A percentile compares a stretch with the other conserved stretches of the same genome.
Evolutionary conservation across 1,284 basidiomycete genomes (phyloP).

Genomic region (Cutaneotrichosporon sp.): DNA sequence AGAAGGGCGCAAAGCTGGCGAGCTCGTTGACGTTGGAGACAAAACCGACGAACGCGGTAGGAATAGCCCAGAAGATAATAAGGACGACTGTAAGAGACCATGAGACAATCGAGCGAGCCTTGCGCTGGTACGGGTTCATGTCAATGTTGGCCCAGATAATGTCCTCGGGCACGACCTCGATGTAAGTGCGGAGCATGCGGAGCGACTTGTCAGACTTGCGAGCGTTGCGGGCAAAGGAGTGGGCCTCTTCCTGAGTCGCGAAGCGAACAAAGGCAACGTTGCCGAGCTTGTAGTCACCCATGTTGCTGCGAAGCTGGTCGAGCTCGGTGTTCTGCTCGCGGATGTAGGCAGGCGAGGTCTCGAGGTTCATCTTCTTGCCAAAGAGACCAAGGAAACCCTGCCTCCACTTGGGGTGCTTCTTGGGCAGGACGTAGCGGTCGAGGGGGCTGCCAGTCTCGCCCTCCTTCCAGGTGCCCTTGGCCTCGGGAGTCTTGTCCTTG

Average conservation of each 20-base stretch:
- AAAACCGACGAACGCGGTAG: constrained; percentile 76
- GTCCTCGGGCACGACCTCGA: constrained; percentile 67
- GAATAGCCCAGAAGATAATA: constrained; percentile 53
- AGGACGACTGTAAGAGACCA: constrained; percentile 54
- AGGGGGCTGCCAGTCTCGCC: constrained; percentile 41
- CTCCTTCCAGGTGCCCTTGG: constrained; percentile 36
- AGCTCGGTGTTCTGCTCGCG: constrained; percentile 51
- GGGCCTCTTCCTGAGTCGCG: constrained; percentile 61
- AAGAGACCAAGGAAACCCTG: constrained; percentile 53
- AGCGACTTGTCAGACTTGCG: constrained; percentile 47
- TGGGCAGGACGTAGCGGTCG: constrained; percentile 46
- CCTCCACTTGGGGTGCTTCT: constrained; percentile 57
- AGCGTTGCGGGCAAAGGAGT: constrained; percentile 58
- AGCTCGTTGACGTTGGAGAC: constrained; percentile 76
- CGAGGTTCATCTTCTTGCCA: constrained; percentile 54
- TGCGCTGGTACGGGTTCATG: constrained; percentile 53
- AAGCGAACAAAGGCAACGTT: constrained; percentile 81
- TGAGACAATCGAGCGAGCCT: constrained; percentile 49
- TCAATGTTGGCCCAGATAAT: constrained; percentile 77
- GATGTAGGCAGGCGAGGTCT: constrained; percentile 53
- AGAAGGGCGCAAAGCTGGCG: constrained; percentile 53
- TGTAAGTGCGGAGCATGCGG: constrained; percentile 55
- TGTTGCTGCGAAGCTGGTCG: constrained; percentile 54
- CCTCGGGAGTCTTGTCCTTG: constrained; percentile 47
- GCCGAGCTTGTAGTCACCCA: constrained; percentile 44